phyloP scores from a whole-genome alignment of 2,329 filamentous ascomycete genomes.

The Bipolaris victoriae region DNA sequence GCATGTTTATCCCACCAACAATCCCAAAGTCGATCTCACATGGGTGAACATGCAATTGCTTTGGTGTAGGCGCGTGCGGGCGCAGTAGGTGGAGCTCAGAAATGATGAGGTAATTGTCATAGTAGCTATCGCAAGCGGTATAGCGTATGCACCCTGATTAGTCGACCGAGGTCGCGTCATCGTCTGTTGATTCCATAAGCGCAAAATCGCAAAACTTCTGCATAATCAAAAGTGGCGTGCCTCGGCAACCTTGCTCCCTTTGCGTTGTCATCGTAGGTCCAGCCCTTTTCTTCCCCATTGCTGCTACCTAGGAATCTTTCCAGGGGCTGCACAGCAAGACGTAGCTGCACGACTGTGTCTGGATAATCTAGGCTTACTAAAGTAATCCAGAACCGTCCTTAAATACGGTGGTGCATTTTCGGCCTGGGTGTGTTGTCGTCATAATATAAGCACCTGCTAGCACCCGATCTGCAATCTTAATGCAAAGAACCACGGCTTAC shows the following conservation, averaged over 20 bases:
- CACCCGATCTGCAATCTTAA: constrained; percentile 37
- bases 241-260: background rate
- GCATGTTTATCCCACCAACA: constrained; percentile 20
- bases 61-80: constrained; percentile 1
- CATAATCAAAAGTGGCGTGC: constrained; percentile 14
- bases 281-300: constrained; percentile 10
- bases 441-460: constrained; percentile 37
- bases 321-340: constrained; percentile 10
- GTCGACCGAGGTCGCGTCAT: constrained; percentile 20
- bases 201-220: constrained; percentile 22
- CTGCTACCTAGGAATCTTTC: constrained; percentile 7
- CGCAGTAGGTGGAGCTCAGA: constrained; percentile 16
- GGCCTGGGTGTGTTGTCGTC: constrained; percentile 35
- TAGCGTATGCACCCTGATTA: constrained; percentile 23
- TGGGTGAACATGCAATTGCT: constrained; percentile 16
- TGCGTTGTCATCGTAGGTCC: constrained; percentile 1
- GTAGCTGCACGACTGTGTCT: constrained; percentile 9
- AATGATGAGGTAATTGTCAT: constrained; percentile 34
- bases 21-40: background rate
- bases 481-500: constrained; percentile 41
- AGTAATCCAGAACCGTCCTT: constrained; percentile 19
- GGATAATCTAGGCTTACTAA: constrained; percentile 42
- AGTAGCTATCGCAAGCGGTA: constrained; percentile 20
- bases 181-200: constrained; percentile 27
- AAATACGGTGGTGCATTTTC: constrained; percentile 14